Base-by-base conservation (phyloP, 2,329 filamentous ascomycete species). In the Ceratocystiopsis minuta region DNA sequence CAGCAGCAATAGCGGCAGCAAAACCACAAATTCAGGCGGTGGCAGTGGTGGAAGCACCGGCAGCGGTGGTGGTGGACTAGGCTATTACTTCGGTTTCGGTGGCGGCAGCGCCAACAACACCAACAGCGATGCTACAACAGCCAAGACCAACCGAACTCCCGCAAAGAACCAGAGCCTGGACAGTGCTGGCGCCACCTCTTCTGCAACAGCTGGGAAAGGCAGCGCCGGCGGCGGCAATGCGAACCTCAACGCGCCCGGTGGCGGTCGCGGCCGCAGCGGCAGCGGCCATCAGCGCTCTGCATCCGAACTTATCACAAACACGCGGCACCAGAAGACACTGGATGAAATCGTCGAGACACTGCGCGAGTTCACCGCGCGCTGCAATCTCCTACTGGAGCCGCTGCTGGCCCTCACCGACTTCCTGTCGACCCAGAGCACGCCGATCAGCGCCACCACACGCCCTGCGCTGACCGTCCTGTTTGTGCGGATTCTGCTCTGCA, bases 311-410 rank as follows among this genome's bases (percentile, higher is more conserved):
- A 41, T 61, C 15, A 73, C 70, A 7, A 76, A 70, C 46, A 79
- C 78, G 36, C 78, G 80, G 45, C 83, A 90, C 52, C 84, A 94
- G 54, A 95, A 95, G 65, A 95, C 86, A 40, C 62, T 98, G 41
- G 90, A 98, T 57, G 90, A 98, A 62, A 98, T 98, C 46, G 82
- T 98, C 43, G 87, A 96, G 52, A 93, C 84, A 0, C 63, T 98
- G 37, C 85, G 86, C 57, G 77, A 86, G 49, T 84, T 98, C 51
- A 96, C 88, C 0, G 81, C 80, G 6, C 73, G 90, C 39, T 95
- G 90, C 60, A 94, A 95, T 57, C 80, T 94, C 41, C 65, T 98
- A 16, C 69, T 96, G 40, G 87, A 95, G 52, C 90, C 90, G 3
- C 70, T 96, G 43, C 67, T 94, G 37, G 77, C 82, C 49, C 68